Base-by-base conservation (phyloP, 306 rosid species). In the Dalbergia cultrata region DNA sequence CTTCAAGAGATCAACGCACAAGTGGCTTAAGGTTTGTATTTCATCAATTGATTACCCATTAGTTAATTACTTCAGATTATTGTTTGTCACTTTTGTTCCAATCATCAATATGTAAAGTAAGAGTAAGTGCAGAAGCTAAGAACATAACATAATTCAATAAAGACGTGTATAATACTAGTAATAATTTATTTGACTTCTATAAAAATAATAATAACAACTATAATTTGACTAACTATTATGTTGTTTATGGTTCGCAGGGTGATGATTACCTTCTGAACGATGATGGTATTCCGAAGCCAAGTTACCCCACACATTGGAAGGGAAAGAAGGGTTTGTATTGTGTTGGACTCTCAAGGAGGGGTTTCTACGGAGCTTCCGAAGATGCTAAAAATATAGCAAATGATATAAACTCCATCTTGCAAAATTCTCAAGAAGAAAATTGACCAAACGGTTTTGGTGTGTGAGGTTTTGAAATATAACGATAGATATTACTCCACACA, bases 301-400 rank as follows among this genome's bases (percentile, higher is more conserved):
- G 74, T 41, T 81, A 73, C 76, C 93, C 95, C 1, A 62, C 72
- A 11, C 98, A 92, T 31, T 92, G 97, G 95, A 94, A 89, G 63
- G 97, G 97, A 16, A 63, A 75, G 58, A 89, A 88, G 7, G 90
- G 92, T 33, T 82, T 92, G 33, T 92, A 88, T 33, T 94, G 98
- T 17, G 88, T 81, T 74, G 94, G 97, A 17, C 33, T 94, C 5
- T 70, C 91, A 43, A 81, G 92, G 70, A 89, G 81, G 72, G 98
- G 97, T 12, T 52, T 94, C 0, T 81, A 74, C 59, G 98, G 97
- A 57, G 82, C 90, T 60, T 72, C 77, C 0, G 33, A 5, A 0
- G 97, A 92, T 83, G 94, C 97, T 35, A 52, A 90, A 80, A 87
- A 87, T 57, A 79, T 92, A 67, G 98, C 94, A 6, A 77, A 85